Conservation (phyloP, 306 rosid species). For the Hippophae tibetana region DNA sequence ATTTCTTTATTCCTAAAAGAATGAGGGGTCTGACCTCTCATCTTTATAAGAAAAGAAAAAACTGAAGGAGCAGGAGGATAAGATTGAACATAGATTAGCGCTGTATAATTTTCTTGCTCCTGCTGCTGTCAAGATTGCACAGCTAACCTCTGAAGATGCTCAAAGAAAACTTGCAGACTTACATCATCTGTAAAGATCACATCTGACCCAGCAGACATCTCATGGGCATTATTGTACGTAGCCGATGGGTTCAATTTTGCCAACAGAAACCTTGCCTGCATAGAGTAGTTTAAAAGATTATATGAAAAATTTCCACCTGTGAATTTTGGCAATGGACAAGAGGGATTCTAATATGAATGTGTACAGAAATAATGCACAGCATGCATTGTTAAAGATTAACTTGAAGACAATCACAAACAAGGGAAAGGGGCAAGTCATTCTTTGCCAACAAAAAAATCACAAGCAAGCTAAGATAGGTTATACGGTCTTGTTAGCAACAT, state of each 20-base stretch:
- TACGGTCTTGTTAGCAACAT: too few species aligned
- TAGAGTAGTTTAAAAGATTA: constrained; percentile 5
- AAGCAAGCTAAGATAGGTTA: too few species aligned
- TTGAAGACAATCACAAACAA: too few species aligned
- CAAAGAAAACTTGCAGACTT: constrained; percentile 94
- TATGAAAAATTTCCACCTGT: constrained; percentile 5
- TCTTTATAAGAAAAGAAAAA: constrained; percentile 35
- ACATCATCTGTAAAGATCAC: constrained; percentile 94
- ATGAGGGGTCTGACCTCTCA: constrained; percentile 26
- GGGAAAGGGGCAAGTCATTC: too few species aligned
- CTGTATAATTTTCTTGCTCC: constrained; percentile 25
- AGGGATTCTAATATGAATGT: neutral
- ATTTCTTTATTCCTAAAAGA: constrained; percentile 38
- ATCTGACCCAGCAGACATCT: constrained; percentile 90
- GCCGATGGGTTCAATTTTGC: constrained; percentile 98
- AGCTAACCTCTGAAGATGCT: constrained; percentile 95
- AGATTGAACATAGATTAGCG: constrained; percentile 27
- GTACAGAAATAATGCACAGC: neutral
- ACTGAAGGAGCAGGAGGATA: constrained; percentile 31
- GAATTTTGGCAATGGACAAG: neutral
- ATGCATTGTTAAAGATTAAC: too few species aligned
- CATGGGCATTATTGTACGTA: constrained; percentile 79
- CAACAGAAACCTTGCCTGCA: constrained; percentile 87
- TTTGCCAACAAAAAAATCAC: too few species aligned
- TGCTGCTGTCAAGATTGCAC: constrained; percentile 65